Base-by-base conservation (phyloP, 805 yeast genomes). In the Ascoidea asiatica region DNA sequence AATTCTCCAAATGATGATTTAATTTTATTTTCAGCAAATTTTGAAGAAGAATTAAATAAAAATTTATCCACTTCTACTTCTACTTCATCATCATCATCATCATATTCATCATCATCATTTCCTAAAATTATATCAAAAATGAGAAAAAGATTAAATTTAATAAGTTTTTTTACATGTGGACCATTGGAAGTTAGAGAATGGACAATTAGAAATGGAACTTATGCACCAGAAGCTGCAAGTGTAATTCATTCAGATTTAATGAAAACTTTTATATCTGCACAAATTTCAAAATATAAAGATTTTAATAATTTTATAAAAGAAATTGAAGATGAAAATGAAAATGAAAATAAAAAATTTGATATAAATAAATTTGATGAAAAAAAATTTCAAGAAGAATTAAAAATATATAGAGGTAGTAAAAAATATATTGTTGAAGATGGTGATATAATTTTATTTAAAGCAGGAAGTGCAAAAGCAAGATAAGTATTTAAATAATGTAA, bases 151-250 rank as follows among this genome's bases (percentile, higher is more conserved):
- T 67, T 88, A 47, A 75, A 79, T 44, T 67, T 88, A 57, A 83
- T 86, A 19, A 82, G 94, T 38, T 88, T 75, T 61, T 88, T 81
- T 64, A 88, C 97, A 0, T 84, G 94, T 57, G 96, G 96, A 22
- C 79, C 79, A 21, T 68, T 71, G 43, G 95, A 88, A 62, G 89
- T 83, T 7, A 69, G 90, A 56, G 95, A 88, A 60, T 88, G 97
- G 97, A 82, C 88, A 17, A 70, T 88, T 44, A 72, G 89, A 57
- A 68, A 69, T 43, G 85, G 87, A 23, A 73, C 82, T 17, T 73
- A 76, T 36, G 95, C 95, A 1, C 89, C 90, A 37, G 84, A 84
- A 50, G 95, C 95, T 2, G 96, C 96, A 1, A 94, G 89, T 19
- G 80, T 81, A 33, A 88, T 88, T 48, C 96, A 88, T 59, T 81